Evolutionary conservation across 495 filamentous ascomycete species (phyloP), one percentile per base, ranked within the genome.

Genomic region (Neurospora sp.): DNA sequence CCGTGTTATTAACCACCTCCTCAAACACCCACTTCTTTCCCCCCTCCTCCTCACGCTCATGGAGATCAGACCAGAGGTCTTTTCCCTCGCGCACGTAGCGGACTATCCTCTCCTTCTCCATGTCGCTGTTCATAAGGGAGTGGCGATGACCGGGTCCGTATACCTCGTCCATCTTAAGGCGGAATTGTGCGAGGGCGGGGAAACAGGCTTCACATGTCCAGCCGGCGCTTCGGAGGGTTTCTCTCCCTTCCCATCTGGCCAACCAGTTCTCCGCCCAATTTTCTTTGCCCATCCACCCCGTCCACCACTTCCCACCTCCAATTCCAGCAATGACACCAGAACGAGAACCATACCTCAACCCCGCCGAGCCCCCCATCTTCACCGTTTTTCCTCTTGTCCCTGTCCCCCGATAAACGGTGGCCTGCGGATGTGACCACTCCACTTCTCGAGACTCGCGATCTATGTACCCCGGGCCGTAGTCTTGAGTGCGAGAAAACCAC

Each of bases 171-270:
- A 18, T 82, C 79, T 88, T 88, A n/a, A 77, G 82, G 69, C 85
- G 76, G 74, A 89, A 73, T 75, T 88, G 83, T 1, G 81, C 78
- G 6, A 89, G 71, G 9, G 83, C 87, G 14, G 78, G 80, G 72
- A 88, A 87, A 75, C 87, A 89, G 16, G 80, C 84, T 40, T 84
- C 85, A 78, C 87, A 89, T 75, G 88, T 86, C 87, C 87, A 89
- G 7, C 79, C 82, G 0, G 87, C 85, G 74, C 83, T 84, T 73
- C 73, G 78, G 4, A 88, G 40, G 0, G 31, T 84, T 79, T n/a
- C 75, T 79, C 73, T 81, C 80, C 40, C 85, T 20, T 27, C 82
- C 69, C 81, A 80, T 73, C 10, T 61, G 2, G 53, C 53, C 10
- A 7, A 3, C 48, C 12, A 61, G 4, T 18, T 22, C 48, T 22